Evolutionary conservation across 305 asterid species (phyloP).

Genomic region (Caryopteris hybrid): DNA sequence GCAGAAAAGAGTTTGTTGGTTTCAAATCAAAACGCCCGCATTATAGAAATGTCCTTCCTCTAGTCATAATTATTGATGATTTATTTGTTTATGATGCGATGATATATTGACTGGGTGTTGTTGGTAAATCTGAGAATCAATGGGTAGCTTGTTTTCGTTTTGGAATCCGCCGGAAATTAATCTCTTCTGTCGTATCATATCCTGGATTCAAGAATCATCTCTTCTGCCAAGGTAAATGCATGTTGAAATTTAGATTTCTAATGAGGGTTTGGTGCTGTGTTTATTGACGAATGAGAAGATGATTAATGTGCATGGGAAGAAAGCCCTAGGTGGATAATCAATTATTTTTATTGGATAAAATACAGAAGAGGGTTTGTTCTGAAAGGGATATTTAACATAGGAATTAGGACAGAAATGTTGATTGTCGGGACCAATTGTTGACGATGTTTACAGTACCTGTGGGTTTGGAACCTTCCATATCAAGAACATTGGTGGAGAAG

Average conservation of each 20-base stretch:
- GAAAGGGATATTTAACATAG: background rate
- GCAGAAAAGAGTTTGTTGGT: background rate
- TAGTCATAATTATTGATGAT: too few relatives aligned
- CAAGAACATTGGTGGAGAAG: slow-evolving; percentile 20
- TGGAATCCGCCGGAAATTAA: too few relatives aligned
- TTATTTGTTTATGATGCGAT: background rate
- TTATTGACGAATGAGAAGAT: background rate
- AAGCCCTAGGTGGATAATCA: background rate
- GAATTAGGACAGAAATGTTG: slow-evolving; percentile 14
- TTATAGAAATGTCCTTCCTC: too few relatives aligned
- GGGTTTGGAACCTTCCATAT: slow-evolving; percentile 22
- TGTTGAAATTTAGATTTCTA: background rate
- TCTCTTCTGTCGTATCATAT: background rate
- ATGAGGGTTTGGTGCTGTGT: background rate
- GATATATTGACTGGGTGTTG: background rate
- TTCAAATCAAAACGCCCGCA: background rate
- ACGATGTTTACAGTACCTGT: slow-evolving; percentile 25
- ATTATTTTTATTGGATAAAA: too few relatives aligned
- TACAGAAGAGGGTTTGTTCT: background rate
- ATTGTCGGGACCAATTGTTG: slow-evolving; percentile 5
- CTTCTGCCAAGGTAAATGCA: slow-evolving; percentile 3
- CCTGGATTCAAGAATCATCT: background rate
- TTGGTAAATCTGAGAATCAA: background rate
- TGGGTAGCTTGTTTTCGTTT: background rate
- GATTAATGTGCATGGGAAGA: background rate